Conservation (phyloP, 225 moss, liverwort and hornwort species). For the Pleurozium schreberi region DNA sequence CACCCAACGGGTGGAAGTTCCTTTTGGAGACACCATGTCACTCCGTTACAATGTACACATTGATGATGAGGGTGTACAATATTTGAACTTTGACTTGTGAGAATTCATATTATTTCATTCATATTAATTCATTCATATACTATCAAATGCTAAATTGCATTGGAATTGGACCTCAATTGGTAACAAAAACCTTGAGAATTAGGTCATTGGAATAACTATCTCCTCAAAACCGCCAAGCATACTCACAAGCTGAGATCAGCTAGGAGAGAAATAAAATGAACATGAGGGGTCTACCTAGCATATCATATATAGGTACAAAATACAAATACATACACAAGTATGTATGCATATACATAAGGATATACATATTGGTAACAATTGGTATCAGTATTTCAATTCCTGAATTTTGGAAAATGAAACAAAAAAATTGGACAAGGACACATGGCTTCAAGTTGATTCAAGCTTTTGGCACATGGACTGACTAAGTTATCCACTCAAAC, state of each 20-base stretch:
- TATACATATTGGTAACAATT: not conserved
- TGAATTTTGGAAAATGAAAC: not conserved
- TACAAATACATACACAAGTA: not conserved
- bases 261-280: not conserved
- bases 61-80: not conserved
- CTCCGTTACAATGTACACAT: not conserved
- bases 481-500: not conserved
- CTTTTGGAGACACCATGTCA: no score
- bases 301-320: not conserved
- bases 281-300: not conserved
- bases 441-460: not conserved
- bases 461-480: no score
- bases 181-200: not conserved
- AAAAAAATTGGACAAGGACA: not conserved
- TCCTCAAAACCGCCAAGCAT: not conserved
- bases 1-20: not conserved
- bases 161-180: not conserved
- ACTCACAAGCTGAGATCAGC: rapidly evolving
- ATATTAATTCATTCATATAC: not conserved
- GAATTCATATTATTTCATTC: no score
- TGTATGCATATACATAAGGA: not conserved
- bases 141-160: not conserved
- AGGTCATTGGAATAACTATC: no score
- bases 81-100: not conserved
- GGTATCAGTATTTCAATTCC: not conserved